phyloP scores from a whole-genome alignment of 352 stramenopile genomes.

The Globisporangium carolinianum region DNA sequence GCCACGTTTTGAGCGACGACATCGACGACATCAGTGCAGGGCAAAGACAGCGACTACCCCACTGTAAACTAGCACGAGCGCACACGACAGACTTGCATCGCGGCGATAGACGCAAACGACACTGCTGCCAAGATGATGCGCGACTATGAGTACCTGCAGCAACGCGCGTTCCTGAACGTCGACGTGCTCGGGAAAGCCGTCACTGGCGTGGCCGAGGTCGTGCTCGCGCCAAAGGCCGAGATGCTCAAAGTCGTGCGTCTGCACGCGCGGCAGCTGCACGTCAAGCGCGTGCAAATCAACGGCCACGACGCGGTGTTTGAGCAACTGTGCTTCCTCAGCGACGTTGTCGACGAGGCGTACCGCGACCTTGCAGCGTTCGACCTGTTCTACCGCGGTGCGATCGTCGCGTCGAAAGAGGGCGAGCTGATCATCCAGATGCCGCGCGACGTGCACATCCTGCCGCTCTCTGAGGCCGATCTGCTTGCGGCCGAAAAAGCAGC shows the following conservation, averaged over 20 bases:
- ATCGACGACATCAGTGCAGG: no score
- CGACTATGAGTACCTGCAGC: constrained; percentile 83
- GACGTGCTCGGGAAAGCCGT: constrained; percentile 64
- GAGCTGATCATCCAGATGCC: constrained; percentile 75
- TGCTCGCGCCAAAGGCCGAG: constrained; percentile 52
- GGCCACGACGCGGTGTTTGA: constrained; percentile 55
- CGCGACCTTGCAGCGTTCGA: constrained; percentile 75
- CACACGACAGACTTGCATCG: no score
- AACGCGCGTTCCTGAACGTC: constrained; percentile 70
- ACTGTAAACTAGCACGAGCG: no score
- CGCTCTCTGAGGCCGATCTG: constrained; percentile 22
- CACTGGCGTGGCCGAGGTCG: constrained; percentile 57
- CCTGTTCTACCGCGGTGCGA: constrained; percentile 78
- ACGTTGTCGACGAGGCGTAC: constrained; percentile 77
- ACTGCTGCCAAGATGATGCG: constrained; percentile 45
- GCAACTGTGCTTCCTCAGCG: constrained; percentile 71
- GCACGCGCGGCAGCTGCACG: constrained; percentile 67
- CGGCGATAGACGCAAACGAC: no score
- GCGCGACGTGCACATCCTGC: constrained; percentile 42
- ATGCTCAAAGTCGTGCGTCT: constrained; percentile 57
- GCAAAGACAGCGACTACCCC: no score
- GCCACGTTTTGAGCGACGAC: no score
- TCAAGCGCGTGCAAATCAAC: constrained; percentile 49
- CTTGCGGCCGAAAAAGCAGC: constrained; percentile 9
- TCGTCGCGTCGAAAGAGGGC: constrained; percentile 80